Evolutionary conservation across 2,329 filamentous ascomycete genomes (phyloP).

Genomic region (Trichoderma hamatum): DNA sequence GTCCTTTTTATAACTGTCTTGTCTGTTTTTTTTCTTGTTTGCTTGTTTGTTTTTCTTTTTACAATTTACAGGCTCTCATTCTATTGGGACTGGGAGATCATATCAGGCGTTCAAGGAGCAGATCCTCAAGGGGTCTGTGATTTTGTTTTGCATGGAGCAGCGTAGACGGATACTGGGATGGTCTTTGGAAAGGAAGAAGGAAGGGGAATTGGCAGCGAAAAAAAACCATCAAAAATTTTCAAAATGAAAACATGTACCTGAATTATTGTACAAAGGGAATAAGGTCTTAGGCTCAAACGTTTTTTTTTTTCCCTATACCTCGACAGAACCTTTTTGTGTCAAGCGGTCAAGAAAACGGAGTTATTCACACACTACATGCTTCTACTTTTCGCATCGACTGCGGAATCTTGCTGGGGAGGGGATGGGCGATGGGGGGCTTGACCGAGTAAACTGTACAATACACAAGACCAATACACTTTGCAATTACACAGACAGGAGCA

Average conservation of each 20-base stretch:
- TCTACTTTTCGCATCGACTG: background rate
- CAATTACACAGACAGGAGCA: background rate
- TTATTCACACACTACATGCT: conserved; percentile 3
- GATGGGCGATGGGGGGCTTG: background rate
- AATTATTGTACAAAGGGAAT: conserved; percentile 5
- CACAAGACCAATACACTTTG: background rate
- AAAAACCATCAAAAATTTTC: background rate
- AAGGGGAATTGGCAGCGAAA: background rate
- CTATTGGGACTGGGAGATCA: conserved; percentile 14
- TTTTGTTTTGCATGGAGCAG: conserved; percentile 21
- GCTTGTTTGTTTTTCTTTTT: conserved; percentile 1
- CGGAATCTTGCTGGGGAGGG: background rate
- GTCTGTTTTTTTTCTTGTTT: background rate
- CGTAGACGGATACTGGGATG: conserved; percentile 17
- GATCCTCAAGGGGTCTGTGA: conserved; percentile 18
- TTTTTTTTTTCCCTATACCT: background rate
- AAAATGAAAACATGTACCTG: conserved; percentile 17
- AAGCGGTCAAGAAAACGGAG: conserved; percentile 13
- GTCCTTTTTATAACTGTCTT: background rate
- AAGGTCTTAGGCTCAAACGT: background rate
- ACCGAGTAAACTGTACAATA: background rate
- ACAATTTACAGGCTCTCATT: conserved; percentile 17
- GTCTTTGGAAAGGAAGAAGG: background rate
- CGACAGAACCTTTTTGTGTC: background rate
- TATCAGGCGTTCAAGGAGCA: conserved; percentile 23